phyloP scores from a whole-genome alignment of 1,284 basidiomycete genomes.

The Hymenochaete sp. region DNA sequence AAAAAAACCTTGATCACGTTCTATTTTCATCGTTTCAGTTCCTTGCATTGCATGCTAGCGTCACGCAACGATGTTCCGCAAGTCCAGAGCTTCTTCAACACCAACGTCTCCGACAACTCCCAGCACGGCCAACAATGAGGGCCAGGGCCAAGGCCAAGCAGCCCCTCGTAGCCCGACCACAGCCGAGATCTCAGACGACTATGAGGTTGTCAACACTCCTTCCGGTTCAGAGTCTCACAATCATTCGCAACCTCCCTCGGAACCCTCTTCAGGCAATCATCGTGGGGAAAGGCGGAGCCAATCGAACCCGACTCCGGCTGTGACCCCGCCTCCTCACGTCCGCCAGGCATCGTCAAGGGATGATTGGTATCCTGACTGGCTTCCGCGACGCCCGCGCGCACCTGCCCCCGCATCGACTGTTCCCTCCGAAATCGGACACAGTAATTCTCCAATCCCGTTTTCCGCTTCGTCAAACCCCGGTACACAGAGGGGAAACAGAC shows the following conservation, averaged over 20 bases:
- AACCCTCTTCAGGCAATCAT: not conserved
- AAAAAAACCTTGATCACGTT: too few relatives aligned
- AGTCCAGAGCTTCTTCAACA: slow-evolving; percentile 7
- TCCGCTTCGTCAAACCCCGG: slow-evolving; percentile 21
- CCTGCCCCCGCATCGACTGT: slow-evolving; percentile 65
- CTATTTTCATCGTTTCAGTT: too few relatives aligned
- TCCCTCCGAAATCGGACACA: slow-evolving; percentile 43
- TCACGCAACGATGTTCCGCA: slow-evolving; percentile 11
- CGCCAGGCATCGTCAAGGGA: slow-evolving; percentile 10
- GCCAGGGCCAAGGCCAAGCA: too few relatives aligned
- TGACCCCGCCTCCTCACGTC: slow-evolving; percentile 11
- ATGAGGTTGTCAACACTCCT: slow-evolving; percentile 12
- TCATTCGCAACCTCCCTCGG: slow-evolving; percentile 7
- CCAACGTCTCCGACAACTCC: slow-evolving; percentile 8
- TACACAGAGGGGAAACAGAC: slow-evolving; percentile 3
- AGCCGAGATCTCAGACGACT: slow-evolving; percentile 11
- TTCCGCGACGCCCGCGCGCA: slow-evolving; percentile 65
- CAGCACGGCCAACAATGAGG: slow-evolving; percentile 3
- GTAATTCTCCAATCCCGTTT: slow-evolving; percentile 31
- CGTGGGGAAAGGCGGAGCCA: not conserved
- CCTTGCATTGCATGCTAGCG: too few relatives aligned
- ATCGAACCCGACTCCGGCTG: slow-evolving; percentile 5
- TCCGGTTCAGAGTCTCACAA: too few relatives aligned
- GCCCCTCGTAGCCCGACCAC: not conserved
- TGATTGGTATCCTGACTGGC: slow-evolving; percentile 61